Evolutionary conservation across 2,329 filamentous ascomycete genomes (phyloP).

Genomic region (Cladorrhinum sp.): DNA sequence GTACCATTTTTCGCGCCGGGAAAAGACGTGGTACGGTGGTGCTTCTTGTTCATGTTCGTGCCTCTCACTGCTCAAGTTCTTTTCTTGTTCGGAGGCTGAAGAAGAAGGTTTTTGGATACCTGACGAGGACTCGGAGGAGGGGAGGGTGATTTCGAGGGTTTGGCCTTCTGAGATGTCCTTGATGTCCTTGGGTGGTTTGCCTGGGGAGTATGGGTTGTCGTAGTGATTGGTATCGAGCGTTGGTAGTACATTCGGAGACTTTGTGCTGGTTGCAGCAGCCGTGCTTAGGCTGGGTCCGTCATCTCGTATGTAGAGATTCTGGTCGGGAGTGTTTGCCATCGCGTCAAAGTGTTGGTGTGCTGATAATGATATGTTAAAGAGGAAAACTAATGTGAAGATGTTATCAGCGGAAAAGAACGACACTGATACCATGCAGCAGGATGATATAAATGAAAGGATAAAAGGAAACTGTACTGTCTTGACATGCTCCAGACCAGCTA

Average conservation of each 20-base stretch:
- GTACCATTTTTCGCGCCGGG: conserved; percentile 17
- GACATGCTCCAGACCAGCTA: neutral
- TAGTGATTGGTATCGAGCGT: no score
- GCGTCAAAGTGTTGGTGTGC: neutral
- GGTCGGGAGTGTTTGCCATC: neutral
- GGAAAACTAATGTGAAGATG: neutral
- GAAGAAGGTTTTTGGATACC: neutral
- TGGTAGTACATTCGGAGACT: no score
- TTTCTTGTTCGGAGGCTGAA: neutral
- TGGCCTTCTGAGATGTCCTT: no score
- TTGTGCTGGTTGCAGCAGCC: no score
- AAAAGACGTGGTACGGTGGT: conserved; percentile 22
- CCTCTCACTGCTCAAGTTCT: neutral
- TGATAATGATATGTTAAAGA: neutral
- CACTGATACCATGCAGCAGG: neutral
- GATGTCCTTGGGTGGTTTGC: no score
- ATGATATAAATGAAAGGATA: neutral
- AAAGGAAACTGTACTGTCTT: neutral
- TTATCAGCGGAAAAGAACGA: neutral
- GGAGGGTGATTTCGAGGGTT: no score
- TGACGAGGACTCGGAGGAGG: no score
- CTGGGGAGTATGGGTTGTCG: no score
- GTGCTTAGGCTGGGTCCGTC: no score
- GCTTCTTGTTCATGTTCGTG: neutral
- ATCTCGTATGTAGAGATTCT: no score